Evolutionary conservation across 2,329 filamentous ascomycete genomes (phyloP).

Genomic region (Verticillium alfalfae): DNA sequence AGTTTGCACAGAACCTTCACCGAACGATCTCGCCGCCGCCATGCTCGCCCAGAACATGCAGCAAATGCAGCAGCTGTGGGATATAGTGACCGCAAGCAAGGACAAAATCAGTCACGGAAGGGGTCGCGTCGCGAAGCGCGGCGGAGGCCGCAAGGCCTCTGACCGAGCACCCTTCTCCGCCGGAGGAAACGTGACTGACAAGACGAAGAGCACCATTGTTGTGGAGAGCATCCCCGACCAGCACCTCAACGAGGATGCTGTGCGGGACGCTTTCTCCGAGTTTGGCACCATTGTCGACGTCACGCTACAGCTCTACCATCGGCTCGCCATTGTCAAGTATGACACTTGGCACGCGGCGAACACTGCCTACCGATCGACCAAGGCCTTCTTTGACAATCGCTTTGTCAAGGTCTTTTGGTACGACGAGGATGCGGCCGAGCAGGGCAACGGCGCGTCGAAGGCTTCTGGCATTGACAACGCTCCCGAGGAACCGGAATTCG

Average conservation of each 20-base stretch:
- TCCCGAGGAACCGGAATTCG: constrained; percentile 45
- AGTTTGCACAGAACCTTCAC: constrained; percentile 6
- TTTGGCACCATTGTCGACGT: constrained; percentile 64
- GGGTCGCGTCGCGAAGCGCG: constrained; percentile 12
- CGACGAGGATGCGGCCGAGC: constrained; percentile 38
- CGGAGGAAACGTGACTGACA: constrained; percentile 57
- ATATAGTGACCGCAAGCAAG: constrained; percentile 14
- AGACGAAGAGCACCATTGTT: constrained; percentile 62
- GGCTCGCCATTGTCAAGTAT: constrained; percentile 65
- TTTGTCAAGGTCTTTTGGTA: constrained; percentile 84
- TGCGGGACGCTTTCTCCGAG: constrained; percentile 64
- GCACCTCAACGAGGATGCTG: constrained; percentile 57
- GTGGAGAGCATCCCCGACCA: constrained; percentile 74
- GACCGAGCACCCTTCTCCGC: constrained; percentile 56
- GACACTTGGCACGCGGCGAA: constrained; percentile 61
- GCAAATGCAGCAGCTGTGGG: constrained; percentile 10
- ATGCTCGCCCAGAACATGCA: constrained; percentile 11
- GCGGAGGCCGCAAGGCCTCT: constrained; percentile 5
- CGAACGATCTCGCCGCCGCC: neutral
- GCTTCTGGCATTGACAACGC: neutral
- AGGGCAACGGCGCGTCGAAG: constrained; percentile 6
- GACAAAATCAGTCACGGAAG: constrained; percentile 15
- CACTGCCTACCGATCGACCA: constrained; percentile 69
- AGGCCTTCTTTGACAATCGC: constrained; percentile 77
- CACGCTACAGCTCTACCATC: constrained; percentile 60